phyloP scores from a whole-genome alignment of 495 filamentous ascomycete genomes.

The Aspergillus avenaceus region DNA sequence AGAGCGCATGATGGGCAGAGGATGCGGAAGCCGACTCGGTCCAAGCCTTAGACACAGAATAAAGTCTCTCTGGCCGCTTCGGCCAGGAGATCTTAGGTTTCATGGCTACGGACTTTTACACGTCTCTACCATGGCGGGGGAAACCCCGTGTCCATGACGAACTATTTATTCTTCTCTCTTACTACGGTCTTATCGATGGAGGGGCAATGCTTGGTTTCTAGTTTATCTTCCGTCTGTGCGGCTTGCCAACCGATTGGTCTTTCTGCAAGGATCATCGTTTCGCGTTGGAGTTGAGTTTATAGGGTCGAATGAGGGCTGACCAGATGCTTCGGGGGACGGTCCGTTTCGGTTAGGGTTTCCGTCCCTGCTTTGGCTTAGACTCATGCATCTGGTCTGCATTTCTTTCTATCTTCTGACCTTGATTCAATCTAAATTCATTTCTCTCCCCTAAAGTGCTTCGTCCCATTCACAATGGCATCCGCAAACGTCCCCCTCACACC shows the following conservation, averaged over 20 bases:
- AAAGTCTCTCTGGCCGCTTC: slow-evolving; percentile 1
- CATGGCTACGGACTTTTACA: slow-evolving; percentile 1
- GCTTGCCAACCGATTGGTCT: slow-evolving; percentile 6
- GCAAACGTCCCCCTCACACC: slow-evolving; percentile 23
- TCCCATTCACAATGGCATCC: slow-evolving; percentile 15
- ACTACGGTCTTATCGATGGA: not conserved
- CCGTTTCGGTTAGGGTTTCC: slow-evolving; percentile 8
- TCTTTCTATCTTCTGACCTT: not conserved
- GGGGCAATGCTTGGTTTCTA: slow-evolving; percentile 9
- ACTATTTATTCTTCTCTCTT: slow-evolving; percentile 18
- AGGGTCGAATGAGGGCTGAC: not conserved
- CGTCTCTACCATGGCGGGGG: not conserved
- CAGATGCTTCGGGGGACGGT: not conserved
- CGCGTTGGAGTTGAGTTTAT: not conserved
- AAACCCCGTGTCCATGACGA: not conserved
- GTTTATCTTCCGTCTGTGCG: not conserved
- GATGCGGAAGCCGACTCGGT: slow-evolving; percentile 3
- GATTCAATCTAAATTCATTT: not conserved
- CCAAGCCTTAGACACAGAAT: not conserved
- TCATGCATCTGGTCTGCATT: not conserved
- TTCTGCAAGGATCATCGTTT: not conserved
- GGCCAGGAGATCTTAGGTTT: slow-evolving; percentile 5
- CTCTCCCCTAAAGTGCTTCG: slow-evolving; percentile 10
- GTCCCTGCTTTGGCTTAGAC: not conserved
- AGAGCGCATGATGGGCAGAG: slow-evolving; percentile 7